Evolutionary conservation across 2,329 filamentous ascomycete species (phyloP), one percentile per base, ranked within the genome.

Genomic region (Exophiala lecanii-corni): DNA sequence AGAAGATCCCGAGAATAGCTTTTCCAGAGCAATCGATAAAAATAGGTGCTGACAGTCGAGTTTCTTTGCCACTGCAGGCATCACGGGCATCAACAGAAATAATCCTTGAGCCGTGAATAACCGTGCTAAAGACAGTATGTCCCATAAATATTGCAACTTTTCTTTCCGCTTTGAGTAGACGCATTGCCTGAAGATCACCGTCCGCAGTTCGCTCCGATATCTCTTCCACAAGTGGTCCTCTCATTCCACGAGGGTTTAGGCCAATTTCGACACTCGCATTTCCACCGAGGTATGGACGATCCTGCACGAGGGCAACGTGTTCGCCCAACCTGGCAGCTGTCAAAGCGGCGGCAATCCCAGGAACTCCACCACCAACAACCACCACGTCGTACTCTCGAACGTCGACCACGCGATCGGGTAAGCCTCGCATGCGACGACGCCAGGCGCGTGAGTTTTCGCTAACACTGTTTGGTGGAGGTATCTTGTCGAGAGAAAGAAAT

Each of bases 191-290:
- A 20, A 44, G 15, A 20, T 44, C 41, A 21, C 41, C 41, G 28
- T 39, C 23, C n/a, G 41, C 34, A 16, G 31, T 23, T 15, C 41
- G 41, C 10, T 38, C 18, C 9, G 41, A 38, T 10, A 44, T 12
- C 30, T 44, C 41, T 15, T 44, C 41, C 6, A 44, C 28, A 7
- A 44, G 41, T 9, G 35, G 36, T 3, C 41, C 41, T 12, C 17
- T 32, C 16, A 44, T 35, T 9, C 41, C 36, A 9, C 41, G 41
- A 9, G 41, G 35, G n/a, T 35, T 23, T n/a, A 44, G 41, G 5
- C 36, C 36, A n/a, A 44, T 36, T 34, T 44, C 41, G 25, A 44
- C 41, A 18, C 41, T 44, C 12, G 35, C 41, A 13, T 44, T 44
- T 23, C 41, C 36, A 15, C 41, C 41, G 9, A 44, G 41, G 13